Evolutionary conservation across 805 yeast species (phyloP).

Genomic region (Metschnikowia hibisci): DNA sequence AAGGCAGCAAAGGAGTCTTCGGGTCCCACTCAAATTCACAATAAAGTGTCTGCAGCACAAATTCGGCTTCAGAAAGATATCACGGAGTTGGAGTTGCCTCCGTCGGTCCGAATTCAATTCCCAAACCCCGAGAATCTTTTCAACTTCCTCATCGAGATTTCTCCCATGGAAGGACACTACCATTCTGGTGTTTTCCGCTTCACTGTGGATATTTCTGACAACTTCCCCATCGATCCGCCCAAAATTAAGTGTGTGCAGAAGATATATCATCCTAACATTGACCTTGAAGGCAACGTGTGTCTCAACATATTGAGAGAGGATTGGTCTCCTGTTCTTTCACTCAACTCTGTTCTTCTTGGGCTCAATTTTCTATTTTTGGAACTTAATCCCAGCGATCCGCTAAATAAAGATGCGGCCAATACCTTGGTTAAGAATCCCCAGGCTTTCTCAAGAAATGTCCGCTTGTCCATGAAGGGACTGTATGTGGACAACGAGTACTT

Average conservation of each 20-base stretch:
- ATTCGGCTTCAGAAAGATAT: constrained; percentile 73
- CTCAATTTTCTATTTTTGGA: constrained; percentile 80
- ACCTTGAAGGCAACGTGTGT: constrained; percentile 85
- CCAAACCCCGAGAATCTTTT: constrained; percentile 56
- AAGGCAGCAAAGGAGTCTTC: constrained; percentile 6
- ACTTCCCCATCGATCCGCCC: constrained; percentile 92
- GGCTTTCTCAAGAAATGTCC: constrained; percentile 55
- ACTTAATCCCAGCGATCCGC: constrained; percentile 89
- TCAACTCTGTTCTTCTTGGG: constrained; percentile 81
- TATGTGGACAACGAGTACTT: constrained; percentile 52
- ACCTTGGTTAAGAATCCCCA: constrained; percentile 33
- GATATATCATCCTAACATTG: constrained; percentile 93
- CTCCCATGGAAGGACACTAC: constrained; percentile 73
- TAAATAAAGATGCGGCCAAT: constrained; percentile 86
- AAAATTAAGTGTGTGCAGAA: constrained; percentile 65
- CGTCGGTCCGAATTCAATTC: constrained; percentile 48
- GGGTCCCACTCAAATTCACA: constrained; percentile 7
- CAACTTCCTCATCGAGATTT: constrained; percentile 53
- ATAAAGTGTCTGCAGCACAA: constrained; percentile 53
- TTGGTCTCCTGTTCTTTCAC: constrained; percentile 89
- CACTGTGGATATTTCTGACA: constrained; percentile 58
- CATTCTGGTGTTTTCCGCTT: constrained; percentile 67
- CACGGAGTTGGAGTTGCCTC: constrained; percentile 62
- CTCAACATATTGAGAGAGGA: constrained; percentile 88
- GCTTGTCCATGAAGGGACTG: constrained; percentile 69